Base-by-base conservation (phyloP, 306 rosid species). In the Chamaecrista fasciculata region DNA sequence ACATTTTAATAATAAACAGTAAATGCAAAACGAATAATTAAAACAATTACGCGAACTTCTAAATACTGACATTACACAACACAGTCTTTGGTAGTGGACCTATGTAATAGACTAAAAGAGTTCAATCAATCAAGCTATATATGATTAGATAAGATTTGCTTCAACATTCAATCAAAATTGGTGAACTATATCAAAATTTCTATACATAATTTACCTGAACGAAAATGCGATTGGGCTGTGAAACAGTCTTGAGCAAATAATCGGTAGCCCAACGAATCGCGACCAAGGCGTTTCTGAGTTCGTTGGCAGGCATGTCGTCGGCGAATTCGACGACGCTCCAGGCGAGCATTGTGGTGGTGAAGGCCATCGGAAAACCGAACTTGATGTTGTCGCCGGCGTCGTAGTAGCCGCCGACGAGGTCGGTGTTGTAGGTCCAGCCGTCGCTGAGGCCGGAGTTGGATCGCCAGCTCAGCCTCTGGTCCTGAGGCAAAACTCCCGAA, bases 241-340 rank as follows among this genome's bases (percentile, higher is more conserved):
- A 82, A 70, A 88, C 72, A 0, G 97, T 83, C 77, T 93, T 93
- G 67, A 93, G 91, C 76, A 90, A 70, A 43, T 90, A 93, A 75
- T 93, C 98, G 18, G 96, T 80, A 0, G 84, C 86, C 98, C 98
- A 93, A 10, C 98, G 96, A 33, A 86, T 71, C 1, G 98, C 96
- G 0, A 86, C 83, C 14, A 88, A 23, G 0, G 97, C 63, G 60
- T 93, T 86, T 46, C 86, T 44, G 4, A 49, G 76, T n/a, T 93
- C 94, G 1, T 19, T 14, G 2, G 87, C 72, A 46, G 98, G 97
- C 98, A 93, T 93, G 14, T 55, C 47, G 1, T 93, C 90, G 2
- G 96, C 98, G 39, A 93, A 93, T 63, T 93, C 98, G n/a, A 93
- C 70, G 12, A 88, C 89, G 20, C 98, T 88, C 98, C 98, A 93